These are phyloP conservation scores for Lactarius deliciosus DNA, from an alignment of 768 basidiomycete species.

Conservation along the genomic window DNA sequence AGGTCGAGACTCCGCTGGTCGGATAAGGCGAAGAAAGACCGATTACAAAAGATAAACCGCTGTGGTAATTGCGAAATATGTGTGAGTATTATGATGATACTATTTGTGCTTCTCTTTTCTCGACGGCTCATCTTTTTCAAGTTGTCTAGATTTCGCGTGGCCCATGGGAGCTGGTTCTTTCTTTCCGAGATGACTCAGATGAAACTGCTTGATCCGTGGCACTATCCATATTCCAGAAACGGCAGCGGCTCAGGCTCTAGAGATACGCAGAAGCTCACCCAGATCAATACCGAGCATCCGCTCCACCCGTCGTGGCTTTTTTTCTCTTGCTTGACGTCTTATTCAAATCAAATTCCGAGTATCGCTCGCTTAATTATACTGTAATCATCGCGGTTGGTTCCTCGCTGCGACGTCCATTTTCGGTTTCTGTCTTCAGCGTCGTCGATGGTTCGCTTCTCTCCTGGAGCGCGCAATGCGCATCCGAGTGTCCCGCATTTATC, in stretches of 20 bases:
- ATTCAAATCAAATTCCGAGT: constrained; percentile 20
- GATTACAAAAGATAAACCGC: too few species aligned
- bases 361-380: constrained; percentile 2
- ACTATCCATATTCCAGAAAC: too few species aligned
- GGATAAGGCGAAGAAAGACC: too few species aligned
- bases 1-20: too few species aligned
- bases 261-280: not conserved
- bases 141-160: not conserved
- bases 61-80: not conserved
- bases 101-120: too few species aligned
- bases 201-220: not conserved
- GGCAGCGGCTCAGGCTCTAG: too few species aligned
- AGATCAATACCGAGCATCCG: not conserved
- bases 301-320: constrained; percentile 9
- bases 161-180: not conserved
- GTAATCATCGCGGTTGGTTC: not conserved
- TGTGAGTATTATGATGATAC: not conserved
- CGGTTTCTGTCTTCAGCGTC: too few species aligned
- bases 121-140: too few species aligned
- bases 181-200: not conserved
- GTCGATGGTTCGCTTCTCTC: too few species aligned
- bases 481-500: not conserved
- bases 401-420: too few species aligned
- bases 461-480: not conserved
- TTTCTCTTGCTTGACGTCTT: constrained; percentile 18